Conservation (phyloP, 257 asterid species). For the Capsicum pubescens region DNA sequence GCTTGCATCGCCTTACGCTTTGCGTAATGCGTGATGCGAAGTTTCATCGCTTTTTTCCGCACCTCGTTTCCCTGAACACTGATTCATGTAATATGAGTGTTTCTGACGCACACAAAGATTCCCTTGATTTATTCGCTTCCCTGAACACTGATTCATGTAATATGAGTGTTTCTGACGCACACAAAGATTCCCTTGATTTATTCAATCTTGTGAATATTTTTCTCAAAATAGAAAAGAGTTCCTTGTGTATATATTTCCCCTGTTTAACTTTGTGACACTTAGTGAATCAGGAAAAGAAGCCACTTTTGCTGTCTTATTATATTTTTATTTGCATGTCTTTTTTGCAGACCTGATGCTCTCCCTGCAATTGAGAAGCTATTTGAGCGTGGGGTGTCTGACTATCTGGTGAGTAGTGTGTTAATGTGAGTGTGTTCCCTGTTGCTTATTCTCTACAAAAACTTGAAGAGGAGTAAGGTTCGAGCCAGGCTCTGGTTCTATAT, state of each 20-base stretch:
- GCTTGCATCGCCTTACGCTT: too few species aligned
- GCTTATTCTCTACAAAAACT: background rate
- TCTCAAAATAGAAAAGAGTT: background rate
- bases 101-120: background rate
- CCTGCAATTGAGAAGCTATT: conserved; percentile 70
- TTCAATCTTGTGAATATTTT: background rate
- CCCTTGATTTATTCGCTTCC: background rate
- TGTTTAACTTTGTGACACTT: conserved; percentile 3
- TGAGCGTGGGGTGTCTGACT: conserved; percentile 90
- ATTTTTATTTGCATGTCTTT: background rate
- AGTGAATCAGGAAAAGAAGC: background rate
- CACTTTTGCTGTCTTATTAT: background rate
- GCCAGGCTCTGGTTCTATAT: conserved; percentile 6
- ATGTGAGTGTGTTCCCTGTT: background rate
- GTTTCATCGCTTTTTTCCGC: too few species aligned
- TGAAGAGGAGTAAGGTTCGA: background rate
- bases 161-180: background rate
- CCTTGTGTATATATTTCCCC: background rate
- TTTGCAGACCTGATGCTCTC: conserved; percentile 67
- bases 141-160: background rate
- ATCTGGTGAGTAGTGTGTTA: conserved; percentile 62
- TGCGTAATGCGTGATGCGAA: too few species aligned
- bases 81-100: background rate
- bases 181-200: conserved; percentile 10
- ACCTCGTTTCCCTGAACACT: too few species aligned